Conservation (phyloP, 2,329 filamentous ascomycete species). For the Lasiodiplodia theobromae region DNA sequence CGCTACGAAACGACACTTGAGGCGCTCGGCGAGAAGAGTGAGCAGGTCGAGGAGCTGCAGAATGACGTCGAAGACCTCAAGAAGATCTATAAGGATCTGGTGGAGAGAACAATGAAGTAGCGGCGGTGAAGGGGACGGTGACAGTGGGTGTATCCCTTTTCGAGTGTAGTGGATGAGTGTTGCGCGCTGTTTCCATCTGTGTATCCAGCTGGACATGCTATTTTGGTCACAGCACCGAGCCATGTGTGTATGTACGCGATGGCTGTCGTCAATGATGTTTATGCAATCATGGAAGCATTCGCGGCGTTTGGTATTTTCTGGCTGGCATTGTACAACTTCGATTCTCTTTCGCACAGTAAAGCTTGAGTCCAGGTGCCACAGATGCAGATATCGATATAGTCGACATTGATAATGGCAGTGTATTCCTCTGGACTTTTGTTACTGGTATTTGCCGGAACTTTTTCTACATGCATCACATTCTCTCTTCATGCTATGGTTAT, state of each 20-base stretch:
- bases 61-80: slow-evolving; percentile 93
- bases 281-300: slow-evolving; percentile 18
- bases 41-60: slow-evolving; percentile 87
- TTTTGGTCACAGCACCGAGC: background rate
- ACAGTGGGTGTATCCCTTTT: background rate
- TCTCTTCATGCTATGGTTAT: background rate
- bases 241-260: slow-evolving; percentile 14
- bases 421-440: background rate
- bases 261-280: slow-evolving; percentile 19
- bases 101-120: slow-evolving; percentile 80
- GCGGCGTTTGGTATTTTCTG: background rate
- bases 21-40: slow-evolving; percentile 96
- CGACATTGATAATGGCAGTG: background rate
- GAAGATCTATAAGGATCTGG: slow-evolving; percentile 92
- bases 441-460: background rate
- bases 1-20: slow-evolving; percentile 92
- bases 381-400: background rate
- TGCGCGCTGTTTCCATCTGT: background rate
- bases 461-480: background rate
- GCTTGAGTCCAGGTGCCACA: background rate
- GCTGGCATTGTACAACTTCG: background rate
- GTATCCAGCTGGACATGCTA: background rate
- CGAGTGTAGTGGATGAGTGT: background rate
- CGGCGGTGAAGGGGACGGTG: background rate
- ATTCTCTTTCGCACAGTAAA: background rate